phyloP scores from a whole-genome alignment of 2,329 filamentous ascomycete genomes.

The Fusarium brachygibbosum region DNA sequence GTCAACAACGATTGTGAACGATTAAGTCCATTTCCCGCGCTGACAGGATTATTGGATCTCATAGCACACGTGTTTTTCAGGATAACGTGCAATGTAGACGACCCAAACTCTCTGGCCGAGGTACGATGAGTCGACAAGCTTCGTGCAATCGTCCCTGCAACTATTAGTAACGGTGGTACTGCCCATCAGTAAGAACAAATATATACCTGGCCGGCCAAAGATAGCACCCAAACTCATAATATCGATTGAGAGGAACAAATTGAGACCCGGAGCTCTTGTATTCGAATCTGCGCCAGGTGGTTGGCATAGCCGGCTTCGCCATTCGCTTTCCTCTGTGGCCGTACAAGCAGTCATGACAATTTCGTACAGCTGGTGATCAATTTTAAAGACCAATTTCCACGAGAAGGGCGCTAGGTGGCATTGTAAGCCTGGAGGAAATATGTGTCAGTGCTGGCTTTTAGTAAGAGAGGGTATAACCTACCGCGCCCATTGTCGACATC shows the following conservation, averaged over 20 bases:
- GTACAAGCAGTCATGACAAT: conserved; percentile 90
- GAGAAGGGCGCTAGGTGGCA: conserved; percentile 89
- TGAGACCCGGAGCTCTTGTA: conserved; percentile 62
- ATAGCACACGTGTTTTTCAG: conserved; percentile 85
- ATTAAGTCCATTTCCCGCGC: conserved; percentile 69
- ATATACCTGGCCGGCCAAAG: conserved; percentile 77
- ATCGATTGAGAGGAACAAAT: conserved; percentile 75
- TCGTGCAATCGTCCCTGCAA: conserved; percentile 70
- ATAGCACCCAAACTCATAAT: conserved; percentile 81
- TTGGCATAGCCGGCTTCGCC: conserved; percentile 76
- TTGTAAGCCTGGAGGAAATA: conserved; percentile 74
- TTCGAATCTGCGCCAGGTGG: conserved; percentile 64
- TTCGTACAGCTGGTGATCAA: conserved; percentile 82
- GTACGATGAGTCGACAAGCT: conserved; percentile 84
- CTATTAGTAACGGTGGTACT: conserved; percentile 15
- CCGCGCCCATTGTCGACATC: conserved; percentile 82
- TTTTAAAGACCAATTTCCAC: conserved; percentile 92
- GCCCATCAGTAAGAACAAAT: conserved; percentile 10
- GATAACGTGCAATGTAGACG: conserved; percentile 80
- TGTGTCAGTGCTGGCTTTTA: conserved; percentile 19
- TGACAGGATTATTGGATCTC: conserved; percentile 63
- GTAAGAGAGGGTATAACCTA: conserved; percentile 50
- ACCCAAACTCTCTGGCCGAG: conserved; percentile 78
- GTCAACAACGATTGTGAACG: conserved; percentile 85
- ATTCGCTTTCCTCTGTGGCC: conserved; percentile 81